Conservation (phyloP, 129 eudicot genomes). For the Scalesia atractyloides region DNA sequence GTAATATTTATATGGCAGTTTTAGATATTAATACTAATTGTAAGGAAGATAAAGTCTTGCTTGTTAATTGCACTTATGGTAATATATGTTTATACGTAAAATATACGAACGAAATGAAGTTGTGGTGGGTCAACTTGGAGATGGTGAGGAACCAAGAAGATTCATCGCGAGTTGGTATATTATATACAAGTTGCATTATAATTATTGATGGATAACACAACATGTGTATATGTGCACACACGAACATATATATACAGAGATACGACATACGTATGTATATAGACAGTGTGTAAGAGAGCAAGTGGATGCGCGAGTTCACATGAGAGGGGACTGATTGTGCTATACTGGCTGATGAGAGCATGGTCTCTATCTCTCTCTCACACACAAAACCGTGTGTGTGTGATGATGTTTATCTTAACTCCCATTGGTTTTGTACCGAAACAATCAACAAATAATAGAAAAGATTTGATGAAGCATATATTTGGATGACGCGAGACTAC, state of each 20-base stretch:
- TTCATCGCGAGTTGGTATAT: slow-evolving; percentile 46
- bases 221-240: slow-evolving; percentile 6
- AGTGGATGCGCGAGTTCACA: slow-evolving; percentile 42
- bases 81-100: slow-evolving; percentile 32
- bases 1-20: background rate
- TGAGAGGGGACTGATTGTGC: slow-evolving; percentile 41
- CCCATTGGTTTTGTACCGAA: slow-evolving; percentile 39
- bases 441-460: slow-evolving; percentile 34
- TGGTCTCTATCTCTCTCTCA: slow-evolving; percentile 27
- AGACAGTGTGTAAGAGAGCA: slow-evolving; percentile 9
- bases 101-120: slow-evolving; percentile 43
- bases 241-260: background rate
- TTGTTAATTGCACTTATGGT: slow-evolving; percentile 20
- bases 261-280: background rate
- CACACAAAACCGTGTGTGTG: background rate
- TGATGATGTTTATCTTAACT: slow-evolving; percentile 36
- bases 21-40: background rate
- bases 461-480: slow-evolving; percentile 21
- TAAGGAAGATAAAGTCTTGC: background rate
- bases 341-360: slow-evolving; percentile 23
- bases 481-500: slow-evolving; percentile 27
- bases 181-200: slow-evolving; percentile 37
- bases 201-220: slow-evolving; percentile 34
- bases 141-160: slow-evolving; percentile 68
- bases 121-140: slow-evolving; percentile 77